Evolutionary conservation across 257 asterid genomes (phyloP), one percentile per base, ranked within the genome.

Genomic region (Solanum arcanum): DNA sequence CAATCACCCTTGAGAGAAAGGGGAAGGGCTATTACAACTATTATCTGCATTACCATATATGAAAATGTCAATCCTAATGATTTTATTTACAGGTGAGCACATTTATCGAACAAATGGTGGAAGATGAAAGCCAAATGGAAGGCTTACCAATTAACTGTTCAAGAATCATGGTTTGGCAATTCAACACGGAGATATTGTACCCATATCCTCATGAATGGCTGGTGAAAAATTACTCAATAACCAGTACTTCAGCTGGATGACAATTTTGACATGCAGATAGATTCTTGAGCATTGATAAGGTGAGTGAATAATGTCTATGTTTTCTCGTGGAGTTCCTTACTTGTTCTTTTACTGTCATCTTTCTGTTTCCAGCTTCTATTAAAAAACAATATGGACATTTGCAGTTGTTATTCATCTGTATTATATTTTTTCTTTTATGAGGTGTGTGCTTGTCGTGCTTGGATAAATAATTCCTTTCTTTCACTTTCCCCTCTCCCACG

Each of bases 91-190:
- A 94, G 98, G 95, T 91, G 12, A 95, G 95, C 88, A 37, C 90
- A 64, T 94, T 95, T 86, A 91, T 95, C 2, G 95, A 92, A 91
- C 98, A 94, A 86, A 27, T 95, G 72, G 98, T 94, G 90, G 94
- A 94, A 89, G 98, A 94, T 59, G 98, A 95, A 89, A 93, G 96
- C 86, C 96, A 95, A 90, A 94, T 95, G 94, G 98, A 95, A 90
- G 92, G 98, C 89, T 86, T 92, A n/a, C 90, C 94, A 35, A 80
- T 83, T 80, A 69, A 90, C 89, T 70, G 95, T 85, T 87, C 94
- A 13, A 88, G 90, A 44, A 86, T 93, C 86, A 87, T 90, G 96
- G 95, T 93, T 56, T 95, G 98, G 98, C 92, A 90, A 83, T 91
- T 91, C 62, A 75, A 88, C 37, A 70, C 60, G 21, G 92, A 84